Evolutionary conservation across 306 rosid species (phyloP).

Genomic region (Vigna radiata): DNA sequence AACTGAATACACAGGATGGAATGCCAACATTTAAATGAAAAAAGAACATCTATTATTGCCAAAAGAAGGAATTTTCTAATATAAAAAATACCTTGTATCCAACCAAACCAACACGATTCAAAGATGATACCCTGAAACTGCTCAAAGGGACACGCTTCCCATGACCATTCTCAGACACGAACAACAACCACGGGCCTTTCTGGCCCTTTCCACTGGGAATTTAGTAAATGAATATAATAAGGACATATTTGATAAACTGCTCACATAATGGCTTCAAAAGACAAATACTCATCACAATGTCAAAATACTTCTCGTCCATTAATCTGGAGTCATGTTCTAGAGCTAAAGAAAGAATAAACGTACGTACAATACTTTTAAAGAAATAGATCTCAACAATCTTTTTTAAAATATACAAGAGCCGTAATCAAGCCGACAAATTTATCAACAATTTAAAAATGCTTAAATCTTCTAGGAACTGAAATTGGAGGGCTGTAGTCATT

Average conservation of each 20-base stretch:
- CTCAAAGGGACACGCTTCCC: slow-evolving; percentile 97
- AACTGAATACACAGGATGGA: slow-evolving; percentile 56
- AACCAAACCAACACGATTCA: slow-evolving; percentile 89
- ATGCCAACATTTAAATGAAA: slow-evolving; percentile 11
- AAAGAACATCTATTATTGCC: slow-evolving; percentile 4
- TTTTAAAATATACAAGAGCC: neutral
- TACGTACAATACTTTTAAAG: neutral
- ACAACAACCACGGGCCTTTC: slow-evolving; percentile 93
- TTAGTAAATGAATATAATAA: slow-evolving; percentile 30
- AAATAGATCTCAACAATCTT: slow-evolving; percentile 6
- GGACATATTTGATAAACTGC: slow-evolving; percentile 24
- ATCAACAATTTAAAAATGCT: neutral
- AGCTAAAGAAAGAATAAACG: slow-evolving; percentile 15
- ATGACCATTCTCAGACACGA: slow-evolving; percentile 88
- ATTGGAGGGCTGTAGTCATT: slow-evolving; percentile 6
- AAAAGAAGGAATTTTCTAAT: neutral
- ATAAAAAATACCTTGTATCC: slow-evolving; percentile 85
- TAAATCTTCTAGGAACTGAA: slow-evolving; percentile 9
- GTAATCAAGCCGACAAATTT: slow-evolving; percentile 30
- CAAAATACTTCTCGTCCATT: slow-evolving; percentile 8
- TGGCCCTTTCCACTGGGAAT: slow-evolving; percentile 53
- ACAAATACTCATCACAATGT: slow-evolving; percentile 31
- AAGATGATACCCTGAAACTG: slow-evolving; percentile 71
- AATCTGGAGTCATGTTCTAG: slow-evolving; percentile 14
- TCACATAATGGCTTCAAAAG: slow-evolving; percentile 1